A percentile compares a stretch with the other conserved stretches of the same genome.
Evolutionary conservation across 2,329 filamentous ascomycete species (phyloP).

Genomic region (Epichloe coenophiala): DNA sequence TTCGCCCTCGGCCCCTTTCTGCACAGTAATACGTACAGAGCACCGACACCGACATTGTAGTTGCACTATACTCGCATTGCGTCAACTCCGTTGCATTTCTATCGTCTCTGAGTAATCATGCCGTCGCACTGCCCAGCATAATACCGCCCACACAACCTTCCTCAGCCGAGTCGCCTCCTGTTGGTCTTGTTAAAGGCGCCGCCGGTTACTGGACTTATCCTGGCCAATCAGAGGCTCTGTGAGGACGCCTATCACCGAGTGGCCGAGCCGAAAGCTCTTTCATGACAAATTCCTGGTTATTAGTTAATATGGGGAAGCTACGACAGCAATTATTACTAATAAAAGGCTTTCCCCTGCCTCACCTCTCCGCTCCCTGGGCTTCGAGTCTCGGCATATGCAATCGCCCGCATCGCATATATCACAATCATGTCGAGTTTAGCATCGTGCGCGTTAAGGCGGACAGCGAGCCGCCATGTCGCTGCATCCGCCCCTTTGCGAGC

Average conservation of each 20-base stretch:
- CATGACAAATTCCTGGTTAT: constrained; percentile 20
- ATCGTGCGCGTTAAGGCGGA: constrained; percentile 53
- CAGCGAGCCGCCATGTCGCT: constrained; percentile 50
- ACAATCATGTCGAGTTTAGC: constrained; percentile 48
- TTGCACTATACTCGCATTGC: neutral
- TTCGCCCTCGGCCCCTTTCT: no score
- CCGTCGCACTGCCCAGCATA: neutral
- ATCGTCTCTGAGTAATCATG: neutral
- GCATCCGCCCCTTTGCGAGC: constrained; percentile 15
- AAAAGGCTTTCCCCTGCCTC: neutral
- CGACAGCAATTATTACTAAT: neutral
- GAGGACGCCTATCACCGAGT: constrained; percentile 22
- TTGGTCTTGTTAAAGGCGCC: neutral
- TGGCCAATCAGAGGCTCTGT: constrained; percentile 18
- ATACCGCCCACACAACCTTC: neutral
- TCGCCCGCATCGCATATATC: constrained; percentile 11
- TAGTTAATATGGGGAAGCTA: constrained; percentile 8
- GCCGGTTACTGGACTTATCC: constrained; percentile 1
- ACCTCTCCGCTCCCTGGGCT: constrained; percentile 8
- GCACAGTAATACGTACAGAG: no score
- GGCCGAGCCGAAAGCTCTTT: constrained; percentile 17
- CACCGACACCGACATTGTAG: neutral
- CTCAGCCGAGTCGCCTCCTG: neutral
- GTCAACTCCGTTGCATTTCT: neutral
- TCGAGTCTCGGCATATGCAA: constrained; percentile 8